Evolutionary conservation across 805 yeast species (phyloP).

Genomic region (Ascoidea asiatica): DNA sequence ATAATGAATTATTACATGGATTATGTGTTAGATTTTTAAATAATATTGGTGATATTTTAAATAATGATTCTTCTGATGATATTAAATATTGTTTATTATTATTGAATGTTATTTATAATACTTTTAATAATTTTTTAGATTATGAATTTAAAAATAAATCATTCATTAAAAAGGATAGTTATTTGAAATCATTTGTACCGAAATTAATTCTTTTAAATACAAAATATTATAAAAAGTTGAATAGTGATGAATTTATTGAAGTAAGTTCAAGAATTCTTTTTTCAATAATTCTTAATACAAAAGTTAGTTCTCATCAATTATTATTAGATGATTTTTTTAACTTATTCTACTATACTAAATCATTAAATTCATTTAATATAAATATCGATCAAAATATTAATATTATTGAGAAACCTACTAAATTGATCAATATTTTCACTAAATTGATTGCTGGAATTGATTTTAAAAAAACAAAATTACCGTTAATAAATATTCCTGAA

Average conservation of each 20-base stretch:
- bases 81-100: constrained; percentile 3
- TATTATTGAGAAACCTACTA: constrained; percentile 17
- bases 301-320: constrained; percentile 25
- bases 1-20: constrained; percentile 28
- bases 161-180: constrained; percentile 14
- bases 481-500: background rate
- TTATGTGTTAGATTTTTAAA: constrained; percentile 29
- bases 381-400: constrained; percentile 5
- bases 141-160: background rate
- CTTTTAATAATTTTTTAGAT: constrained; percentile 3
- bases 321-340: constrained; percentile 24
- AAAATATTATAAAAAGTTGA: constrained; percentile 1
- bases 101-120: constrained; percentile 4
- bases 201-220: background rate
- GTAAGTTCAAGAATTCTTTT: constrained; percentile 20
- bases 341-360: constrained; percentile 20
- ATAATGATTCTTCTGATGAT: background rate
- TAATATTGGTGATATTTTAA: constrained; percentile 11
- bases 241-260: constrained; percentile 13
- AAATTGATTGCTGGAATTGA: constrained; percentile 42
- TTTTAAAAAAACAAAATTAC: constrained; percentile 4
- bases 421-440: constrained; percentile 24
- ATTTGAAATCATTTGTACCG: constrained; percentile 31
- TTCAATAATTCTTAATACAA: constrained; percentile 19
- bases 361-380: constrained; percentile 1